Evolutionary conservation across 352 stramenopile species (phyloP), one percentile per base, ranked within the genome.

Genomic region (Pythium periplocum): DNA sequence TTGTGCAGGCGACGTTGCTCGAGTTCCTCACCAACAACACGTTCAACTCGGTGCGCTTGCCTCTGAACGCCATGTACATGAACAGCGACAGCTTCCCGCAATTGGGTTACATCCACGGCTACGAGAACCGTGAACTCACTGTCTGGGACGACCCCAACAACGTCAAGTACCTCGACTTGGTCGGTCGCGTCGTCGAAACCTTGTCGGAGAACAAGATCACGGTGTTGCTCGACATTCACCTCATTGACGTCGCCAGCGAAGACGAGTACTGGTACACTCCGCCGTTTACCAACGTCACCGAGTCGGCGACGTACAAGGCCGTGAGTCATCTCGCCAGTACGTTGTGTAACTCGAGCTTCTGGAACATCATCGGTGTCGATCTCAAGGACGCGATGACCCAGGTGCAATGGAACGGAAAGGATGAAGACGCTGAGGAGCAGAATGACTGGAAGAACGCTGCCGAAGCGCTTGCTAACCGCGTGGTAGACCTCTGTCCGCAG

Each of bases 201-300:
- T 59, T 89, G n/a, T 68, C 78, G 54, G 57, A 81, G 45, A 55
- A 66, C 2, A 64, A 75, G 33, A 51, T 87, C 32, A 75, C 59
- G 26, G 73, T 89, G 9, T 50, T 89, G 33, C 57, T 89, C 31
- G 74, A 87, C 55, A 75, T 89, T 30, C 73, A 86, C 56, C 51
- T 72, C 12, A 59, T 86, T 7, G 62, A 60, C 51, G 74, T 72
- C 40, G 75, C 83, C 53, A 49, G 66, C 10, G 55, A 82, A 42
- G 78, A 86, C 48, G 75, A 71, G 17, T 85, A 66, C 50, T 86
- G 78, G 78, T 88, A 88, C 69, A 86, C 75, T 6, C 64, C 72
- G 35, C 64, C 67, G 53, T 78, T 65, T 45, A 64, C 73, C 38
- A 67, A 73, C 17, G 69, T 86, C 52, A 70, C 59, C 1, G 42